A percentile compares a stretch with the other conserved stretches of the same genome.
Conservation (phyloP, 208 protist species). For the Phytomonas serpens region DNA sequence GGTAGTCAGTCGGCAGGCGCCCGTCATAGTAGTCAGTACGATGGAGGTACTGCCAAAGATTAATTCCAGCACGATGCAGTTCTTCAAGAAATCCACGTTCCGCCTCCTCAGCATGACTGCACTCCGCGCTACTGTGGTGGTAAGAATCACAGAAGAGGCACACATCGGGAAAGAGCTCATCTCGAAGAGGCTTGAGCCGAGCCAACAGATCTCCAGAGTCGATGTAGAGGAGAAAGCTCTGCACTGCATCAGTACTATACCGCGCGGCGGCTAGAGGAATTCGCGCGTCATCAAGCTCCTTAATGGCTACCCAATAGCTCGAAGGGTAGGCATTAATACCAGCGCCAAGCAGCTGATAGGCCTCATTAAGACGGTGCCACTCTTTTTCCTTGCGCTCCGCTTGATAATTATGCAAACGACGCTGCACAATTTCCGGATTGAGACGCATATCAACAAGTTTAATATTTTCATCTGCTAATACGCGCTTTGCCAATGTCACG, state of each 20-base stretch:
- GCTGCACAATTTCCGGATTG: slow-evolving; percentile 27
- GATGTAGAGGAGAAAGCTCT: slow-evolving; percentile 69
- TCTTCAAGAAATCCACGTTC: slow-evolving; percentile 62
- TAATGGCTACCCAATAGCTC: slow-evolving; percentile 46
- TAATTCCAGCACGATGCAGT: slow-evolving; percentile 49
- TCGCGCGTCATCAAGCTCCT: slow-evolving; percentile 55
- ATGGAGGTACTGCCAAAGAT: slow-evolving; percentile 65
- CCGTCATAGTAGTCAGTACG: slow-evolving; percentile 54
- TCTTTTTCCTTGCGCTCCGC: slow-evolving; percentile 20
- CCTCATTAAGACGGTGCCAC: slow-evolving; percentile 35
- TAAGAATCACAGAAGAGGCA: slow-evolving; percentile 79
- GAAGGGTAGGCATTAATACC: slow-evolving; percentile 33
- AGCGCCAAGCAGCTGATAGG: slow-evolving; percentile 32
- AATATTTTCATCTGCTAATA: slow-evolving; percentile 32
- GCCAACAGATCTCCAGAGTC: slow-evolving; percentile 61
- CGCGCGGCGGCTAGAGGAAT: slow-evolving; percentile 74
- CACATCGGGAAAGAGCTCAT: slow-evolving; percentile 67
- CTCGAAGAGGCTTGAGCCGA: slow-evolving; percentile 54
- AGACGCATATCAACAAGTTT: slow-evolving; percentile 52
- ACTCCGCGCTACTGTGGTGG: slow-evolving; percentile 62
- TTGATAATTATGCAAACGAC: slow-evolving; percentile 26
- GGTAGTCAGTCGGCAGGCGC: slow-evolving; percentile 56
- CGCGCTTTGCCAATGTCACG: slow-evolving; percentile 29
- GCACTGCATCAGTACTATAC: slow-evolving; percentile 80
- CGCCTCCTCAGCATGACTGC: slow-evolving; percentile 32